A percentile compares a stretch with the other conserved stretches of the same genome.
Evolutionary conservation across 768 basidiomycete genomes (phyloP).

Genomic region (Rubroboletus satanas): DNA sequence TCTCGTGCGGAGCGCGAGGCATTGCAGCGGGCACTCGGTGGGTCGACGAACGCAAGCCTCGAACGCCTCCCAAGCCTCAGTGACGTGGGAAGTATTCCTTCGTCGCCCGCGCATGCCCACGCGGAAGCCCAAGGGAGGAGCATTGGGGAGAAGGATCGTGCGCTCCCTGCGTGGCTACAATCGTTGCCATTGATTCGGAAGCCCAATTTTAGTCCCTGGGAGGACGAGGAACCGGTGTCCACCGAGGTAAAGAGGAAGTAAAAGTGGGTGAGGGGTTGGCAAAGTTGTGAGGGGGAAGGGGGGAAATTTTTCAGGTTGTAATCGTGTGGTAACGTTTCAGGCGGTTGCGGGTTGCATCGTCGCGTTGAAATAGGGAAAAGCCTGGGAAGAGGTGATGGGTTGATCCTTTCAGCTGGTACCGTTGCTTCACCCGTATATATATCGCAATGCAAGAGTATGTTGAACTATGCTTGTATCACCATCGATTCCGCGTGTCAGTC

Average conservation of each 20-base stretch:
- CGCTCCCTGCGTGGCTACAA: slow-evolving; percentile 65
- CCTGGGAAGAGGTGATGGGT: slow-evolving; percentile 14
- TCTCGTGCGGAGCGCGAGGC: slow-evolving; percentile 86
- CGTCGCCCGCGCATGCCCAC: slow-evolving; percentile 59
- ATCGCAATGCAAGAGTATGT: slow-evolving; percentile 28
- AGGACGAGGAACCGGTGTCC: slow-evolving; percentile 54
- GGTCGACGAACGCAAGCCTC: slow-evolving; percentile 69
- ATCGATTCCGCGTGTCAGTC: background rate
- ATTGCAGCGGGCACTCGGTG: slow-evolving; percentile 72
- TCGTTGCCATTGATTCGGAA: slow-evolving; percentile 63
- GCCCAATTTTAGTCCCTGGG: slow-evolving; percentile 80
- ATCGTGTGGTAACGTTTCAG: slow-evolving; percentile 9
- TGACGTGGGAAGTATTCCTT: slow-evolving; percentile 68
- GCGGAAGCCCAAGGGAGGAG: slow-evolving; percentile 26
- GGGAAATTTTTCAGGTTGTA: background rate
- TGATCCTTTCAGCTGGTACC: slow-evolving; percentile 23
- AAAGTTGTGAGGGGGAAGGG: background rate
- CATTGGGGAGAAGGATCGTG: slow-evolving; percentile 28
- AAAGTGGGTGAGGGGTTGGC: background rate
- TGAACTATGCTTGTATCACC: slow-evolving; percentile 16
- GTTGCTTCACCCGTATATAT: slow-evolving; percentile 31
- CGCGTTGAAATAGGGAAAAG: slow-evolving; percentile 12
- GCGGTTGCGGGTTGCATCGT: slow-evolving; percentile 14
- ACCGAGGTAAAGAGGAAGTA: slow-evolving; percentile 24
- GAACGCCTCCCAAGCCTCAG: slow-evolving; percentile 76